These are phyloP conservation scores for Tulasnella sp. DNA, from an alignment of 768 basidiomycete species.

Conservation along the genomic window DNA sequence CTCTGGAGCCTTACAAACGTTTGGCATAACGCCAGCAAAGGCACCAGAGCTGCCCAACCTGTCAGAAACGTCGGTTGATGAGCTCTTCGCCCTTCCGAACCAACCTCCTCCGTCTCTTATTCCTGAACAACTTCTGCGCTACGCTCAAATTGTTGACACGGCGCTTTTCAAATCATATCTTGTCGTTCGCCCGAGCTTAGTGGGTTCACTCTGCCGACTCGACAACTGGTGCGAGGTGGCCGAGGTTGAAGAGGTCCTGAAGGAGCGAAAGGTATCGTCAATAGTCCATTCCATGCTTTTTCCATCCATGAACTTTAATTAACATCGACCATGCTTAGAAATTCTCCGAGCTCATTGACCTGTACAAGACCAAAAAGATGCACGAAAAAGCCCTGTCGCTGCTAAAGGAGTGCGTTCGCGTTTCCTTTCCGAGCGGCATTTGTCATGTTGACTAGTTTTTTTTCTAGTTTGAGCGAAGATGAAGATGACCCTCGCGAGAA, in stretches of 20 bases:
- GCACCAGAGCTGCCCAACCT: conserved; percentile 70
- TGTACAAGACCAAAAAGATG: conserved; percentile 96
- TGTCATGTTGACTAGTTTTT: not conserved
- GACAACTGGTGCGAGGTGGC: conserved; percentile 98
- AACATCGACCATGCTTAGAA: conserved; percentile 58
- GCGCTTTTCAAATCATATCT: conserved; percentile 93
- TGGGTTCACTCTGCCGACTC: conserved; percentile 85
- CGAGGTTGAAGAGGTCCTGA: conserved; percentile 86
- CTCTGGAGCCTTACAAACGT: conserved; percentile 68
- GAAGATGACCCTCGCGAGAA: conserved; percentile 79
- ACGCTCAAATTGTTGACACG: conserved; percentile 93
- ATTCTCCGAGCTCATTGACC: conserved; percentile 84
- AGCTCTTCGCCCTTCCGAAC: conserved; percentile 79
- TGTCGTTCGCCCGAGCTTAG: conserved; percentile 72
- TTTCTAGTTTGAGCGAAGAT: conserved; percentile 72
- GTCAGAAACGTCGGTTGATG: conserved; percentile 69
- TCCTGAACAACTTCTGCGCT: conserved; percentile 82
- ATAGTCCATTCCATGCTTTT: not conserved
- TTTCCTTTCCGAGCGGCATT: not conserved
- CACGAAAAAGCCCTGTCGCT: conserved; percentile 84
- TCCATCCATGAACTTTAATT: not conserved
- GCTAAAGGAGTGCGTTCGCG: conserved; percentile 70
- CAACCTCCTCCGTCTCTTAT: conserved; percentile 69
- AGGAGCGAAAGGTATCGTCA: conserved; percentile 67
- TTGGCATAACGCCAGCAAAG: conserved; percentile 69